Percentiles rank a stretch among this genome's conserved stretches.
These are phyloP conservation scores for Laburnicola sp. DNA, from an alignment of 2,329 filamentous ascomycete genomes.

Conservation along the genomic window DNA sequence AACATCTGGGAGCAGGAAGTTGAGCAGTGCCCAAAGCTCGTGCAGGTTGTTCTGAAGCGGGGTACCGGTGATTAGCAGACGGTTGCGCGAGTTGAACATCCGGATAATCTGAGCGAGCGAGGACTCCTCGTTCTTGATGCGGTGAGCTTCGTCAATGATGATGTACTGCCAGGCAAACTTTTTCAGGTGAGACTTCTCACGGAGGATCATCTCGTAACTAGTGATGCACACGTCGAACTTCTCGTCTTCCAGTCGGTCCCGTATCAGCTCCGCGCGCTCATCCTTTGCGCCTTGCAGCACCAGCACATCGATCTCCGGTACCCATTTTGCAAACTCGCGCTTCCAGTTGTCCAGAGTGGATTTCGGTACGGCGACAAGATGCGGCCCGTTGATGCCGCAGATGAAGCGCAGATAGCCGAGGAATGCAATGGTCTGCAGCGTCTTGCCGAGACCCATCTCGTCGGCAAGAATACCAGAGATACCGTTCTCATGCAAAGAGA, in stretches of 20 bases:
- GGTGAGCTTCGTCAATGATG: slow-evolving; percentile 96
- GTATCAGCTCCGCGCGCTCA: slow-evolving; percentile 83
- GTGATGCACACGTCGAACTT: slow-evolving; percentile 98
- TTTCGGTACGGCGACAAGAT: slow-evolving; percentile 90
- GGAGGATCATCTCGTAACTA: slow-evolving; percentile 97
- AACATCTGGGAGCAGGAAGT: slow-evolving; percentile 96
- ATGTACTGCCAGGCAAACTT: slow-evolving; percentile 99
- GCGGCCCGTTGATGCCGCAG: slow-evolving; percentile 84
- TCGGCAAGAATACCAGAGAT: slow-evolving; percentile 97
- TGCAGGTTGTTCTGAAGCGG: slow-evolving; percentile 97
- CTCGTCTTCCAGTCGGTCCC: slow-evolving; percentile 86
- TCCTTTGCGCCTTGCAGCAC: slow-evolving; percentile 96
- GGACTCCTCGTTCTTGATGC: slow-evolving; percentile 99
- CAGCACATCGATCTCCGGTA: slow-evolving; percentile 90
- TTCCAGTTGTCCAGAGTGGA: slow-evolving; percentile 99
- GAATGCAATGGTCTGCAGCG: slow-evolving; percentile 95
- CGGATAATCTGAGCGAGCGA: slow-evolving; percentile 95
- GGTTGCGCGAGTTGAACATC: slow-evolving; percentile 92
- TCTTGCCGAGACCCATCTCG: slow-evolving; percentile 99
- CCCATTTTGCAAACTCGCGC: slow-evolving; percentile 91
- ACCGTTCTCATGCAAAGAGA: slow-evolving; percentile 96
- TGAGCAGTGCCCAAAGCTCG: slow-evolving; percentile 95
- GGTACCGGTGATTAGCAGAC: slow-evolving; percentile 92
- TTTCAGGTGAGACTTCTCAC: slow-evolving; percentile 91
- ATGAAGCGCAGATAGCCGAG: slow-evolving; percentile 92